Evolutionary conservation across 2,329 filamentous ascomycete species (phyloP), one percentile per base, ranked within the genome.

Genomic region (Leptographium radiaticola): DNA sequence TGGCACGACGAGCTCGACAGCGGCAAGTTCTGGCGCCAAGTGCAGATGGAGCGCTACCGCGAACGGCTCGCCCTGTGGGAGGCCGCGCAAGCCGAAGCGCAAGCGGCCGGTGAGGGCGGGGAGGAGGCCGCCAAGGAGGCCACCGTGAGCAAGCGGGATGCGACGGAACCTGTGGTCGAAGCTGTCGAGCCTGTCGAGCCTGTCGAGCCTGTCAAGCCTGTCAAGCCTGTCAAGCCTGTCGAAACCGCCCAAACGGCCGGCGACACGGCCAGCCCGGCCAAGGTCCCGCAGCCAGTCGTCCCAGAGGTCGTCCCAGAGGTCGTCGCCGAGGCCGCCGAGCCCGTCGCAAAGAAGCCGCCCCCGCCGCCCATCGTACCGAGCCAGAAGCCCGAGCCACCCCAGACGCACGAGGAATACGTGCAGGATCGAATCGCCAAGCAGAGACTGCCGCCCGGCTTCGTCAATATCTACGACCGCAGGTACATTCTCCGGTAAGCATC

Each of bases 401-500:
- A 70, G 33, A 74, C 71, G 1, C 80, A 84, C 58, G 63, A 74
- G 51, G 76, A 83, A 59, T 83, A 67, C 53, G 74, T 83, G 15
- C 60, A 68, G 50, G 56, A 66, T 3, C 70, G 66, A 30, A 70
- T 84, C 36, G 57, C 68, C 53, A 65, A 61, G 11, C 69, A 75
- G 36, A 63, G 63, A 2, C 61, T 83, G 2, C 75, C 75, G 4
- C 68, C 71, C 1, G 80, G 81, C 8, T 81, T 77, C 58, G 67
- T 70, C 9, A 60, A 62, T 31, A 67, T 84, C 30, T 60, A 61
- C 11, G 68, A 67, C 53, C 65, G 62, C 50, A 68, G 70, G n/a
- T 85, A 85, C 59, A 80, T 84, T 57, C 72, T 85, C 38, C 72
- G 81, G 81, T 83, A 72, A 65, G 73, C 61, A 11, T 34, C 13